Evolutionary conservation across 805 yeast genomes (phyloP).

Genomic region (Wickerhamiella nectarea): DNA sequence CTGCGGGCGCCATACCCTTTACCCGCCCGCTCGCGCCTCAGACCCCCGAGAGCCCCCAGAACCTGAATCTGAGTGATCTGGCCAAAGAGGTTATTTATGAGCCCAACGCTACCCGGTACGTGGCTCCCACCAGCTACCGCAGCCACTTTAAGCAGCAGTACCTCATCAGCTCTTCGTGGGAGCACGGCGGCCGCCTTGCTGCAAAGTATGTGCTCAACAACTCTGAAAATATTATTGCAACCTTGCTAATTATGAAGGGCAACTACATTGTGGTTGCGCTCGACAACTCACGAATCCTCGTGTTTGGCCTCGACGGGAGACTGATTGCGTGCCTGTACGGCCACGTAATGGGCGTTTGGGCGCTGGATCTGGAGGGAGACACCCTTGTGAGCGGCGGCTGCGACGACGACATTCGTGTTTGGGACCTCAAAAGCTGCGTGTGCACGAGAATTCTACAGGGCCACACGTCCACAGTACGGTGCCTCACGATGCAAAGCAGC

Average conservation of each 20-base stretch:
- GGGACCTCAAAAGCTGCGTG: slow-evolving; percentile 83
- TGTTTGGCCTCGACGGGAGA: slow-evolving; percentile 29
- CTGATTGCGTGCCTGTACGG: slow-evolving; percentile 83
- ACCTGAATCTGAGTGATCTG: slow-evolving; percentile 13
- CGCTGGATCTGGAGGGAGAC: slow-evolving; percentile 80
- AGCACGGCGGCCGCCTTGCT: slow-evolving; percentile 29
- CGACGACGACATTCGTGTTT: slow-evolving; percentile 87
- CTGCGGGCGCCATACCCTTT: slow-evolving; percentile 20
- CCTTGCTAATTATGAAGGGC: slow-evolving; percentile 27
- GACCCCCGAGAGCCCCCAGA: not conserved
- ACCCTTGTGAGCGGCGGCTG: slow-evolving; percentile 91
- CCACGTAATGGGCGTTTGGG: slow-evolving; percentile 97
- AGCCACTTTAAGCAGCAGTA: slow-evolving; percentile 30
- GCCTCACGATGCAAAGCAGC: slow-evolving; percentile 63
- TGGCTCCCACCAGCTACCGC: slow-evolving; percentile 27
- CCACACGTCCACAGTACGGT: slow-evolving; percentile 80
- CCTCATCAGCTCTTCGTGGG: slow-evolving; percentile 30
- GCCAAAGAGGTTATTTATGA: slow-evolving; percentile 23
- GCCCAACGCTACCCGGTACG: slow-evolving; percentile 23
- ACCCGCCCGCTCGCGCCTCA: not conserved
- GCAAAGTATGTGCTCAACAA: slow-evolving; percentile 28
- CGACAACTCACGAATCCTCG: slow-evolving; percentile 32
- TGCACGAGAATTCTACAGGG: slow-evolving; percentile 81
- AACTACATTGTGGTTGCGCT: slow-evolving; percentile 31
- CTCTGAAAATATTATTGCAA: slow-evolving; percentile 28